phyloP scores from a whole-genome alignment of 2,329 filamentous ascomycete genomes.

The Ilyonectria sp. region DNA sequence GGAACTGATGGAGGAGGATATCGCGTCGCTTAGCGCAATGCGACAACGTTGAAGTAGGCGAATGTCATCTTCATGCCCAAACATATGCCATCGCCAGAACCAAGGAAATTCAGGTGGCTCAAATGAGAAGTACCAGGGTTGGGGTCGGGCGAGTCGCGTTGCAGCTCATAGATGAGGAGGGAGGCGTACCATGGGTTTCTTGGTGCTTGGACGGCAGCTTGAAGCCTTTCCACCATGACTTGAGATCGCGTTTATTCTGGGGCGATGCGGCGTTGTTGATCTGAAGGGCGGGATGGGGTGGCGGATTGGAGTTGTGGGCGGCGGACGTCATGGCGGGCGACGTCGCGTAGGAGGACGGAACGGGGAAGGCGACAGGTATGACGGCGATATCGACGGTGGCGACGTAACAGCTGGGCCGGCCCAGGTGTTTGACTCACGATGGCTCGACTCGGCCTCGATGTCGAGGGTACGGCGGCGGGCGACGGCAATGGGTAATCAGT shows the following conservation, averaged over 20 bases:
- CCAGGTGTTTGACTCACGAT: constrained; percentile 48
- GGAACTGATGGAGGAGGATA: background rate
- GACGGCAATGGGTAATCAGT: constrained; percentile 29
- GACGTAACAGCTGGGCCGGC: constrained; percentile 48
- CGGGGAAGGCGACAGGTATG: constrained; percentile 24
- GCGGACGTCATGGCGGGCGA: constrained; percentile 55
- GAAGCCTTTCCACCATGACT: constrained; percentile 98
- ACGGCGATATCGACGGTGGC: constrained; percentile 31
- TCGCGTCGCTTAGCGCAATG: constrained; percentile 16
- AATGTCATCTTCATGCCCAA: background rate
- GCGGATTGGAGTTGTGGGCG: constrained; percentile 51
- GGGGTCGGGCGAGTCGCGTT: constrained; percentile 19
- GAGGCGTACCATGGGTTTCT: constrained; percentile 66
- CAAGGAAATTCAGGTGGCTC: constrained; percentile 12
- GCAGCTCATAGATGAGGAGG: constrained; percentile 13
- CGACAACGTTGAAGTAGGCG: constrained; percentile 4
- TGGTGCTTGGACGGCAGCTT: constrained; percentile 76
- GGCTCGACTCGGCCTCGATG: constrained; percentile 42
- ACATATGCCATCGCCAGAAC: constrained; percentile 15
- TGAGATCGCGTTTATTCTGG: constrained; percentile 88
- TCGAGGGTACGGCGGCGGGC: constrained; percentile 35
- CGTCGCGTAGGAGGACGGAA: constrained; percentile 31
- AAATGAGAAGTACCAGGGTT: background rate
- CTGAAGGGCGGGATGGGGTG: constrained; percentile 49
- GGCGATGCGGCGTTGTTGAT: constrained; percentile 72